Base-by-base conservation (phyloP, 1,284 basidiomycete species). In the Cutaneotrichosporon cutaneum region DNA sequence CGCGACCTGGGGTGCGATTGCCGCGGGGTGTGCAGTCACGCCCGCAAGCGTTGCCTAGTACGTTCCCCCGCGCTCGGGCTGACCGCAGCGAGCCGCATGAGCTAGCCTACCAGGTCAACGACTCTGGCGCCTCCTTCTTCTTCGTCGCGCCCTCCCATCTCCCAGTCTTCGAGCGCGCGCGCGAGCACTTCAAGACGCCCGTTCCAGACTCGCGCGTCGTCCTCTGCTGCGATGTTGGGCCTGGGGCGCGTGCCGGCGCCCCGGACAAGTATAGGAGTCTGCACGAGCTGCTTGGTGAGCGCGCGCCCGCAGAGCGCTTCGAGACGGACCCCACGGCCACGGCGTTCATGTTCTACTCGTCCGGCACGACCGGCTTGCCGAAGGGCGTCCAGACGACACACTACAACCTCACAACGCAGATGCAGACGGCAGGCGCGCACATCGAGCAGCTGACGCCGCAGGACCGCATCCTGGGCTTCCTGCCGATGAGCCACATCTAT, bases 301-400 rank as follows among this genome's bases (percentile, higher is more conserved):
- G 32, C 18, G 32, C 47, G 3, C 22, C 33, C 10, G 54, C 44
- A 4, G 55, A 48, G 45, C 27, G 22, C 13, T 57, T 57, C 55
- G 48, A 51, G 48, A 51, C 48, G 27, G 48, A 51, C 26, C 24
- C 33, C 13, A n/a, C 6, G 13, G 33, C 21, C 35, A 52, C 47
- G 4, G 58, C 60, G 2, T 60, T 52, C 68, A 74, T 90, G 39
- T 90, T 87, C 67, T 89, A 89, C 70, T 83, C 81, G 22, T 87
- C 85, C 59, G 87, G 87, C 8, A 89, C 87, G 7, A 79, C 78
- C 0, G 79, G 79, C 1, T 56, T 72, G 9, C 73, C 72, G 10
- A 79, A 79, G 64, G 79, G 79, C 32, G 78, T 80, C 10, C 74
- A 76, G 68, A 87, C 87, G 0, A 88, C 85, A 0, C 88, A 90